These are phyloP conservation scores for Colletotrichum musae DNA, from an alignment of 2,329 filamentous ascomycete species.

Conservation along the genomic window DNA sequence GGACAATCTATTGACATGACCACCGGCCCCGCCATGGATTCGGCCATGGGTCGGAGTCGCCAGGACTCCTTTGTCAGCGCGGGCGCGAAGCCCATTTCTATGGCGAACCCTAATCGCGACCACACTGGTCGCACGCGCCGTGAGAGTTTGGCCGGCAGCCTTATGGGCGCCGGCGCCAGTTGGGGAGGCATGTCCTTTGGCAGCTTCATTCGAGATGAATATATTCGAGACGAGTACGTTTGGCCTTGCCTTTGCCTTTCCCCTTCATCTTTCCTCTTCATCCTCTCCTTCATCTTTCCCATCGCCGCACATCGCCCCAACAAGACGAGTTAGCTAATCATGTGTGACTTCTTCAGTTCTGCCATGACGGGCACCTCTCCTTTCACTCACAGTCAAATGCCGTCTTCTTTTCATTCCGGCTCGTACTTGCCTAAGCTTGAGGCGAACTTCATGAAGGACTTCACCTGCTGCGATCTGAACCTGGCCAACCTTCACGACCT, in stretches of 20 bases:
- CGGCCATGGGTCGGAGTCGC: constrained; percentile 70
- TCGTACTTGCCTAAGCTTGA: constrained; percentile 97
- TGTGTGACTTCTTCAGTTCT: constrained; percentile 71
- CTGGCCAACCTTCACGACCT: constrained; percentile 94
- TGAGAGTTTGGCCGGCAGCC: constrained; percentile 74
- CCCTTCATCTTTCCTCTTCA: neutral
- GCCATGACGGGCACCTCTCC: constrained; percentile 98
- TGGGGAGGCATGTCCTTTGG: constrained; percentile 97
- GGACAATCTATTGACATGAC: constrained; percentile 63
- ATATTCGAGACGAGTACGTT: constrained; percentile 92
- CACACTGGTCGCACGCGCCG: constrained; percentile 70
- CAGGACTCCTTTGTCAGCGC: constrained; percentile 78
- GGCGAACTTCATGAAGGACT: constrained; percentile 97
- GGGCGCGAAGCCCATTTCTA: constrained; percentile 76
- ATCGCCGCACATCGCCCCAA: constrained; percentile 1
- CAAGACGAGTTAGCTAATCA: constrained; percentile 18
- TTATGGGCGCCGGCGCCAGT: constrained; percentile 85
- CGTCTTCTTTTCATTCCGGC: constrained; percentile 96
- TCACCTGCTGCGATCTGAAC: constrained; percentile 92
- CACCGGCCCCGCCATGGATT: constrained; percentile 71
- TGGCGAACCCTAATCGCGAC: constrained; percentile 75
- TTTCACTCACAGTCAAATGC: constrained; percentile 78
- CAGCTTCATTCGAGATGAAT: constrained; percentile 99
- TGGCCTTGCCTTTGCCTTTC: constrained; percentile 39
- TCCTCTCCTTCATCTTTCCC: no score